phyloP scores from a whole-genome alignment of 2,329 filamentous ascomycete genomes.

The Penicillium italicum region DNA sequence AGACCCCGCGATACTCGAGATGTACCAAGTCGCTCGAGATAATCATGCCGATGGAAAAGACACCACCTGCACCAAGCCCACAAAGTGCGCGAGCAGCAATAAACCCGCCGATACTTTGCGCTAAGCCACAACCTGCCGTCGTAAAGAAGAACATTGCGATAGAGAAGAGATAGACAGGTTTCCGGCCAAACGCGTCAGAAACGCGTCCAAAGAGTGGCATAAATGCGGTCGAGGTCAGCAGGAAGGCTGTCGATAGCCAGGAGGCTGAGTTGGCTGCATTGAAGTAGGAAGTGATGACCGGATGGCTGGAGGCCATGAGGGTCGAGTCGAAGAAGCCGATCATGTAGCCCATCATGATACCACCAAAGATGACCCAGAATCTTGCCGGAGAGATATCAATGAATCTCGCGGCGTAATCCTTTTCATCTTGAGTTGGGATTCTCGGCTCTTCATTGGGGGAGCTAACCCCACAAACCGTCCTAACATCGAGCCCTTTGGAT shows the following conservation, averaged over 20 bases:
- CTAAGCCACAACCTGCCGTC: constrained; percentile 67
- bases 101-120: constrained; percentile 66
- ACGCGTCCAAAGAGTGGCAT: constrained; percentile 71
- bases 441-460: constrained; percentile 6
- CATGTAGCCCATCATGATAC: constrained; percentile 57
- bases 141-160: constrained; percentile 61
- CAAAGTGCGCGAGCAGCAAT: constrained; percentile 68
- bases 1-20: constrained; percentile 56
- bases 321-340: constrained; percentile 67
- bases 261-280: constrained; percentile 72
- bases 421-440: constrained; percentile 7
- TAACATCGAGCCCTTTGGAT: constrained; percentile 27
- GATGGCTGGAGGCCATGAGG: constrained; percentile 76
- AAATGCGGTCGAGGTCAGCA: constrained; percentile 72
- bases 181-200: constrained; percentile 70
- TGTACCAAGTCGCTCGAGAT: constrained; percentile 65
- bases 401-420: constrained; percentile 33
- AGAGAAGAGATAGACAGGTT: constrained; percentile 62
- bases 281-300: constrained; percentile 78
- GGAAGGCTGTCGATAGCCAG: constrained; percentile 76
- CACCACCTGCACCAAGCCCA: constrained; percentile 69
- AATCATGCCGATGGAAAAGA: constrained; percentile 64
- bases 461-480: constrained; percentile 16
- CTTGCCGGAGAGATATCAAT: constrained; percentile 40
- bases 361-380: constrained; percentile 62